Evolutionary conservation across 352 stramenopile species (phyloP).

Genomic region (Pythium pectinolyticum): DNA sequence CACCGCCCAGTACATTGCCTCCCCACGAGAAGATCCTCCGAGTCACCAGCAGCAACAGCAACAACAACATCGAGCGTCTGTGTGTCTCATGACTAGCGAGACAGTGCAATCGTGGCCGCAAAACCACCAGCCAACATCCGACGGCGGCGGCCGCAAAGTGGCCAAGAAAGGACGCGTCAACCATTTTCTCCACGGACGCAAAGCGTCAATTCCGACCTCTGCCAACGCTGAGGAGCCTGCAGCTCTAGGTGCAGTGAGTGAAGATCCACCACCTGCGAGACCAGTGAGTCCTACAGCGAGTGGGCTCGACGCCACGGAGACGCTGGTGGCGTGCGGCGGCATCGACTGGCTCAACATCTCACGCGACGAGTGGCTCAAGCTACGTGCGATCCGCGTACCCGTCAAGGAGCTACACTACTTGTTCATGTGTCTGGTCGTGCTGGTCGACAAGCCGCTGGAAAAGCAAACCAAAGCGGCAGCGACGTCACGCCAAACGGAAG

Average conservation of each 20-base stretch:
- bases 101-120: slow-evolving; percentile 61
- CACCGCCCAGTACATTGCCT: slow-evolving; percentile 11
- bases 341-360: slow-evolving; percentile 72
- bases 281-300: slow-evolving; percentile 10
- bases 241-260: neutral
- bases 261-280: neutral
- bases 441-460: slow-evolving; percentile 57
- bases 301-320: slow-evolving; percentile 11
- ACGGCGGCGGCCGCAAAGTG: slow-evolving; percentile 50
- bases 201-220: neutral
- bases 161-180: slow-evolving; percentile 64
- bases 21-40: slow-evolving; percentile 11
- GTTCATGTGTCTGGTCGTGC: slow-evolving; percentile 75
- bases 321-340: slow-evolving; percentile 26
- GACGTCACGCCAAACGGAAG: slow-evolving; percentile 44
- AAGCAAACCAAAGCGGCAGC: slow-evolving; percentile 37
- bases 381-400: slow-evolving; percentile 62
- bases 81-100: slow-evolving; percentile 55
- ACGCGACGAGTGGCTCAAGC: slow-evolving; percentile 61
- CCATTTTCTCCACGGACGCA: slow-evolving; percentile 51
- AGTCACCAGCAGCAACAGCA: slow-evolving; percentile 26
- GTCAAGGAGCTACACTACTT: slow-evolving; percentile 75
- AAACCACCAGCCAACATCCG: slow-evolving; percentile 53
- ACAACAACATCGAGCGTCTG: slow-evolving; percentile 21
- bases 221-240: slow-evolving; percentile 10